A percentile compares a stretch with the other conserved stretches of the same genome.
Evolutionary conservation across 2,329 filamentous ascomycete species (phyloP).

Genomic region (Rhinocladiella mackenziei): DNA sequence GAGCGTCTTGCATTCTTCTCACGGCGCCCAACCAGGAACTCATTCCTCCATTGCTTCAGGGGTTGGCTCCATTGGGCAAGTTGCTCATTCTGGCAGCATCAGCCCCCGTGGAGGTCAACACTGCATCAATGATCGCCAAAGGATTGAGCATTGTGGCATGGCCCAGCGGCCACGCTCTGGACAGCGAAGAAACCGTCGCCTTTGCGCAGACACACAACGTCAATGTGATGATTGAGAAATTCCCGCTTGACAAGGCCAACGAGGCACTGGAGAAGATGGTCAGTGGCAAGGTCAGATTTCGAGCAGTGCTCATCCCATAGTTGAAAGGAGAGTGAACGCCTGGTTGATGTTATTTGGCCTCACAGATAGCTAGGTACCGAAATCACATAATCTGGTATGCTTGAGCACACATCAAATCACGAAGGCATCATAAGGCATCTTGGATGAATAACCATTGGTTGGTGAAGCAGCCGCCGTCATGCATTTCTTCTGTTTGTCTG

Average conservation of each 20-base stretch:
- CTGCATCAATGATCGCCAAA: constrained; percentile 41
- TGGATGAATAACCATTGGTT: too few relatives aligned
- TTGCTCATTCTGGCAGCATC: constrained; percentile 37
- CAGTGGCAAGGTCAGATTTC: constrained; percentile 49
- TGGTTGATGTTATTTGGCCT: too few relatives aligned
- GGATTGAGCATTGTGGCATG: constrained; percentile 50
- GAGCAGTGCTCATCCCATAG: constrained; percentile 44
- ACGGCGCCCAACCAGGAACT: constrained; percentile 38
- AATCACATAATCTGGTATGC: too few relatives aligned
- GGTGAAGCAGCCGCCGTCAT: too few relatives aligned
- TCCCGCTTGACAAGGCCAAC: constrained; percentile 49
- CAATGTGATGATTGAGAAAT: constrained; percentile 53
- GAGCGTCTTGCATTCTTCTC: constrained; percentile 34
- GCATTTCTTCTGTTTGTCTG: too few relatives aligned
- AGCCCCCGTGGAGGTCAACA: constrained; percentile 30
- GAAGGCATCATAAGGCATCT: too few relatives aligned
- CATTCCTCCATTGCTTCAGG: constrained; percentile 37
- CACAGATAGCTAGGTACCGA: too few relatives aligned
- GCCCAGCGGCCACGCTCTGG: constrained; percentile 52
- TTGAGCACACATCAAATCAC: too few relatives aligned
- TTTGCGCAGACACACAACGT: constrained; percentile 48
- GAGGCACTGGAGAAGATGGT: constrained; percentile 51
- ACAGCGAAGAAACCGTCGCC: constrained; percentile 51
- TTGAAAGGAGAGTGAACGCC: constrained; percentile 41
- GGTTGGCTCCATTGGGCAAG: constrained; percentile 36